Evolutionary conservation across 1,284 basidiomycete species (phyloP).

Genomic region (Leccinum solheimii): DNA sequence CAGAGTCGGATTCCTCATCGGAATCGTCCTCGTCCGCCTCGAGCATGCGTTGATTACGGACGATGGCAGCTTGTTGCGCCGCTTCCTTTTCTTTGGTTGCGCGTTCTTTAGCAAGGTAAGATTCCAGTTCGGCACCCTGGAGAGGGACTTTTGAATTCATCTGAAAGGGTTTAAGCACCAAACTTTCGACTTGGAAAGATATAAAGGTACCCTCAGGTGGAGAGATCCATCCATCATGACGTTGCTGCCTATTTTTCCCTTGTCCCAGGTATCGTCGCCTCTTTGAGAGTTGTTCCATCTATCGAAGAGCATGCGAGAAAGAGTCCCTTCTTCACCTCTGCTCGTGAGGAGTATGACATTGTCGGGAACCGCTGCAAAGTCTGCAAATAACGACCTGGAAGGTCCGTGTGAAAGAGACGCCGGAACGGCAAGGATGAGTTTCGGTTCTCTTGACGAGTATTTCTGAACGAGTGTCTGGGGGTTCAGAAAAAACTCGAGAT

Average conservation of each 20-base stretch:
- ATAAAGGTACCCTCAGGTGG: slow-evolving; percentile 58
- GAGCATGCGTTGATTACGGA: slow-evolving; percentile 83
- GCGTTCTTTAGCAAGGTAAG: slow-evolving; percentile 76
- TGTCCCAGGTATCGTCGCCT: slow-evolving; percentile 79
- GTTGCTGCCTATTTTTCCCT: slow-evolving; percentile 83
- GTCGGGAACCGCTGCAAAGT: slow-evolving; percentile 78
- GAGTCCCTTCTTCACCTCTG: slow-evolving; percentile 76
- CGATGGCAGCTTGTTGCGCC: slow-evolving; percentile 82
- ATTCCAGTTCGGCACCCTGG: slow-evolving; percentile 83
- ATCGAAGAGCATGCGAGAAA: slow-evolving; percentile 80
- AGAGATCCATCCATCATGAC: slow-evolving; percentile 75
- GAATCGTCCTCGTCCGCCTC: slow-evolving; percentile 82
- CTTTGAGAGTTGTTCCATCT: slow-evolving; percentile 84
- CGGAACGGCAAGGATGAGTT: slow-evolving; percentile 92
- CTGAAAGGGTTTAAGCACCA: slow-evolving; percentile 40
- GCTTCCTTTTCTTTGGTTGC: slow-evolving; percentile 83
- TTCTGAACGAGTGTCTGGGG: slow-evolving; percentile 79
- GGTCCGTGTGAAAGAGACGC: slow-evolving; percentile 91
- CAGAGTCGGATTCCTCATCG: slow-evolving; percentile 57
- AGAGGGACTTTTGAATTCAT: slow-evolving; percentile 89
- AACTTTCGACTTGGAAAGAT: not conserved
- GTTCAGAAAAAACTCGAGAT: slow-evolving; percentile 87
- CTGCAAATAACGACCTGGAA: slow-evolving; percentile 81
- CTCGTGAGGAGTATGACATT: slow-evolving; percentile 86
- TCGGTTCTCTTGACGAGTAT: slow-evolving; percentile 85